These are phyloP conservation scores for Backusella sp. DNA, from an alignment of 192 early-diverging fungal species.

Conservation along the genomic window DNA sequence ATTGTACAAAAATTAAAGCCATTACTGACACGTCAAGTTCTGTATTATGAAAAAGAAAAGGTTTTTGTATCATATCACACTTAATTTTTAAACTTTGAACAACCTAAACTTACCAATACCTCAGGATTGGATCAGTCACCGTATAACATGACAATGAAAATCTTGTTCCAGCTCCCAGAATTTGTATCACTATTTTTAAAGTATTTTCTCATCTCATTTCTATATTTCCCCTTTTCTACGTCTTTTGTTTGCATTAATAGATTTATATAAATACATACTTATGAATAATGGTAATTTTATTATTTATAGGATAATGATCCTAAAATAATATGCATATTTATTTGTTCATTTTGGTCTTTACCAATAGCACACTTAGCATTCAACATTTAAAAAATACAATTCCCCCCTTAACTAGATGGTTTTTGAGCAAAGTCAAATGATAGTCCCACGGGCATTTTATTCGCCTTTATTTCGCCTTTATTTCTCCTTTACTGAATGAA, in stretches of 20 bases:
- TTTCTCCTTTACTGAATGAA: not conserved
- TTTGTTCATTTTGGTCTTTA: not conserved
- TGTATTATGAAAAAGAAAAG: not conserved
- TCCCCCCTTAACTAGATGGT: no score
- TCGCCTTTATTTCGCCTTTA: not conserved
- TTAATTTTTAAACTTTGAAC: not conserved
- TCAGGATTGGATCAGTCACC: not conserved
- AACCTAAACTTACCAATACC: not conserved
- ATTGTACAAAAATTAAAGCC: not conserved
- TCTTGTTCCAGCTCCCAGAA: not conserved
- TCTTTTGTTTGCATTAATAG: not conserved
- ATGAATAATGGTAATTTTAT: not conserved
- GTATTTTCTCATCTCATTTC: not conserved
- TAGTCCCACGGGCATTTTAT: not conserved
- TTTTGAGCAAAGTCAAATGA: not conserved
- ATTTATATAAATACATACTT: not conserved
- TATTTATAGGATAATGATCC: not conserved
- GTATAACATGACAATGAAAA: constrained; percentile 5
- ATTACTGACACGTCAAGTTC: constrained; percentile 5
- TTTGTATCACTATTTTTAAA: not conserved
- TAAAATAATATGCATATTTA: not conserved
- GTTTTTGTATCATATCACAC: not conserved
- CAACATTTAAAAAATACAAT: not conserved
- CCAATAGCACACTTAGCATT: not conserved
- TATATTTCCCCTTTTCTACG: not conserved